Evolutionary conservation across 1,284 basidiomycete species (phyloP), one percentile per base, ranked within the genome.

Genomic region (Sporisorium sorghi): DNA sequence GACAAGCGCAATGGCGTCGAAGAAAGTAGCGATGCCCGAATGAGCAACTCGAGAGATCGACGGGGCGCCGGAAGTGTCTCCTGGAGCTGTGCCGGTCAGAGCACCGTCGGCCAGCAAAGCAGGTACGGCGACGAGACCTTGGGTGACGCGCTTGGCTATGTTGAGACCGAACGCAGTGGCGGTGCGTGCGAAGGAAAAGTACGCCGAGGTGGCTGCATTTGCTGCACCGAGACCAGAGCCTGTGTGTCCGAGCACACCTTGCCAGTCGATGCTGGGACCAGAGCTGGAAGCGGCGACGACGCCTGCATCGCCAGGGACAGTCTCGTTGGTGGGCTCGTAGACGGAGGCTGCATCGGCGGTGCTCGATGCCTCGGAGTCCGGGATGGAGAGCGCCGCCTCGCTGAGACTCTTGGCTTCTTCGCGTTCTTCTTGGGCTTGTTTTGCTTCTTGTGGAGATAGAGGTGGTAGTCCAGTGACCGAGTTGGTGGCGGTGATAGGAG

Each of bases 71-170:
- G 58, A 59, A 5, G 51, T 67, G 42, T 62, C 58, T 11, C 63
- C 61, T 0, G 78, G 77, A 9, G 62, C 69, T 14, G 65, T 68
- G 12, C 78, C 79, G 0, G 62, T 68, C 12, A 78, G 52, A 4
- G 78, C 78, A 8, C 74, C 68, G 42, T 80, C 80, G 17, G 73
- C 65, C 2, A 76, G 62, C 19, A 76, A 43, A 7, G 78, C 74
- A 12, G 80, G 78, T 0, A 79, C 48, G 2, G 78, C 74, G 4
- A 81, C 71, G 12, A 78, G 50, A 7, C 64, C 75, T 44, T 80
- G 78, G 0, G 78, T 80, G 39, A 80, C 51, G n/a, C 78, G 59
- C 58, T 79, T 78, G 19, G 80, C 80, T 5, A 81, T 39, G 24
- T 68, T 68, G 24, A 81, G 64, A 11, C 76, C 71, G 37, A 79